A percentile compares a stretch with the other conserved stretches of the same genome.
Conservation (phyloP, 805 yeast species). For the Torulaspora maleeae region DNA sequence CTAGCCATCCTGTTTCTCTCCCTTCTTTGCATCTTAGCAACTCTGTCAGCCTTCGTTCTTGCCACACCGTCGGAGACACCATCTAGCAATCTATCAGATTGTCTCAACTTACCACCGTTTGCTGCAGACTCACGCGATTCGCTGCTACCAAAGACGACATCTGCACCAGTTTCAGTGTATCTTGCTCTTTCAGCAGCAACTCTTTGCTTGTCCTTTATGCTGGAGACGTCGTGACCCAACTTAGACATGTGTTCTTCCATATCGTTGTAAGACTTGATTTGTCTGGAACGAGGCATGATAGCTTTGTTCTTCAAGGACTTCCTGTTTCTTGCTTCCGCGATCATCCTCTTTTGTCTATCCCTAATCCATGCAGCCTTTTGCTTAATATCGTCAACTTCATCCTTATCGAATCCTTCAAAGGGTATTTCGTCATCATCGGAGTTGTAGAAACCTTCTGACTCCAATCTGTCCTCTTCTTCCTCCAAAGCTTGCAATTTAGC, state of each 20-base stretch:
- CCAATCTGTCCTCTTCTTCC: slow-evolving; percentile 93
- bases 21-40: slow-evolving; percentile 85
- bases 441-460: slow-evolving; percentile 91
- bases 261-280: slow-evolving; percentile 65
- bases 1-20: slow-evolving; percentile 89
- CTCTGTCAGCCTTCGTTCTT: slow-evolving; percentile 79
- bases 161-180: slow-evolving; percentile 63
- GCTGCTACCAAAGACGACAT: slow-evolving; percentile 58
- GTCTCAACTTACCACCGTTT: slow-evolving; percentile 44
- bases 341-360: slow-evolving; percentile 91
- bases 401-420: slow-evolving; percentile 65
- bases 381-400: slow-evolving; percentile 61
- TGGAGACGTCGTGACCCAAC: slow-evolving; percentile 80
- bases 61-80: slow-evolving; percentile 80
- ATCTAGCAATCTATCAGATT: slow-evolving; percentile 76
- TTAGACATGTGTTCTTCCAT: slow-evolving; percentile 87
- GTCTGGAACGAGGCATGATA: slow-evolving; percentile 84
- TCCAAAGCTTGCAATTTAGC: slow-evolving; percentile 91
- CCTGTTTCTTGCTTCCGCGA: slow-evolving; percentile 78
- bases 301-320: slow-evolving; percentile 84
- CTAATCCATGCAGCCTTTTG: slow-evolving; percentile 95
- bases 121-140: slow-evolving; percentile 35
- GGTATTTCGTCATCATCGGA: slow-evolving; percentile 71
- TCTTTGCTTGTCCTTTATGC: slow-evolving; percentile 52
- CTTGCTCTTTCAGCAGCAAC: slow-evolving; percentile 38